These are phyloP conservation scores for Juncus effusus DNA, from an alignment of 176 grass and related monocot species.

Conservation along the genomic window DNA sequence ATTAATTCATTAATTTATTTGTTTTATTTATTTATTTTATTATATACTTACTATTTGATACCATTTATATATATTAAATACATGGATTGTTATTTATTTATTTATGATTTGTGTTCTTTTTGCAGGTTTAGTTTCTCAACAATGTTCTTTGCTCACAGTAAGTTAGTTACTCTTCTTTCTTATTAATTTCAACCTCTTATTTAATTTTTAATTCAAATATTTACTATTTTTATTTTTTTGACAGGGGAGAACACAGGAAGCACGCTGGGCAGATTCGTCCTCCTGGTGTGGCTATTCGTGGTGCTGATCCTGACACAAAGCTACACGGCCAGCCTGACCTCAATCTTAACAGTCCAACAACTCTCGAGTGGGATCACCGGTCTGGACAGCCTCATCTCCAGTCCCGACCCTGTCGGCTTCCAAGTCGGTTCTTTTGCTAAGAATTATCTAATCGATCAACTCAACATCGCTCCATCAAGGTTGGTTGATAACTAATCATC, in stretches of 20 bases:
- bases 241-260: constrained; percentile 87
- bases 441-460: constrained; percentile 79
- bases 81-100: too few relatives aligned
- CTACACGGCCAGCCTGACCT: constrained; percentile 95
- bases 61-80: too few relatives aligned
- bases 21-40: too few relatives aligned
- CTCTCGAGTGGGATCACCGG: constrained; percentile 72
- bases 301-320: constrained; percentile 93
- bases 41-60: too few relatives aligned
- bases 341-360: constrained; percentile 93
- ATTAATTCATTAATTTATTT: too few relatives aligned
- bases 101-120: not conserved
- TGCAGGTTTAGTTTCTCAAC: constrained; percentile 97
- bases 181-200: constrained; percentile 23
- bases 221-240: constrained; percentile 20
- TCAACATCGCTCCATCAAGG: constrained; percentile 57
- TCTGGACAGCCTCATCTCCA: constrained; percentile 59
- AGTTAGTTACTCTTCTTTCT: constrained; percentile 21
- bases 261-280: constrained; percentile 66
- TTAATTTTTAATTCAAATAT: not conserved
- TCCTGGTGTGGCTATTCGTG: constrained; percentile 90
- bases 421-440: constrained; percentile 81
- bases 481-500: not conserved
- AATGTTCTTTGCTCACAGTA: constrained; percentile 82
- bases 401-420: constrained; percentile 60